Evolutionary conservation across 768 basidiomycete species (phyloP), one percentile per base, ranked within the genome.

Genomic region (Kwoniella europaea): DNA sequence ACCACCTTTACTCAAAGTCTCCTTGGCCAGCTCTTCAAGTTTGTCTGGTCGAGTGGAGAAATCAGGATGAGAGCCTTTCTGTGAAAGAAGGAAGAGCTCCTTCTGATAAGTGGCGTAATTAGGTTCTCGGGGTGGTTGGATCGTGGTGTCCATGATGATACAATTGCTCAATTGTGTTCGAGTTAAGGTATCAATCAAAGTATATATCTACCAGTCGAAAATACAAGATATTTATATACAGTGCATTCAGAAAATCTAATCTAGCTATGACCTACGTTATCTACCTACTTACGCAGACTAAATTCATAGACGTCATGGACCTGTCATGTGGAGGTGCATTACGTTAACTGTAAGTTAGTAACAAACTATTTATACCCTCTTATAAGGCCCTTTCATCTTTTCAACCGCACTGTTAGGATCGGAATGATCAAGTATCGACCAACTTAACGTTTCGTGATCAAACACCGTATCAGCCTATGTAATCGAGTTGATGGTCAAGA

Each of bases 61-160:
- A 2, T 65, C 62, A 18, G 71, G 75, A 66, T 67, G 65, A 43
- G 59, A 52, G 52, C 71, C 74, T 18, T 80, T 67, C 61, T 83
- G 67, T 24, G 67, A 61, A 46, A 77, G 65, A 35, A 63, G 83
- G 83, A 87, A 87, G 16, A 86, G 72, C 55, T 88, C 85, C 58
- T 87, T 86, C 76, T 88, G 87, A 78, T 88, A 87, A 29, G 87
- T 83, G 1, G 86, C 86, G 72, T 86, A 88, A 74, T 86, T 84
- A 15, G 88, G 87, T 24, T 86, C 84, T 46, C 87, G 85, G 59
- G 84, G 79, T 7, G 86, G 85, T 74, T 86, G 86, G 82, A 87
- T 85, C 29, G 84, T 85, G 1, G 86, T 86, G 78, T 88, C 87
- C 76, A 77, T 77, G 35, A 35, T 35, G 35, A 7, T 35, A 35